Evolutionary conservation across 768 basidiomycete genomes (phyloP), one percentile per base, ranked within the genome.

Genomic region (Naganishia vaughanmartiniae): DNA sequence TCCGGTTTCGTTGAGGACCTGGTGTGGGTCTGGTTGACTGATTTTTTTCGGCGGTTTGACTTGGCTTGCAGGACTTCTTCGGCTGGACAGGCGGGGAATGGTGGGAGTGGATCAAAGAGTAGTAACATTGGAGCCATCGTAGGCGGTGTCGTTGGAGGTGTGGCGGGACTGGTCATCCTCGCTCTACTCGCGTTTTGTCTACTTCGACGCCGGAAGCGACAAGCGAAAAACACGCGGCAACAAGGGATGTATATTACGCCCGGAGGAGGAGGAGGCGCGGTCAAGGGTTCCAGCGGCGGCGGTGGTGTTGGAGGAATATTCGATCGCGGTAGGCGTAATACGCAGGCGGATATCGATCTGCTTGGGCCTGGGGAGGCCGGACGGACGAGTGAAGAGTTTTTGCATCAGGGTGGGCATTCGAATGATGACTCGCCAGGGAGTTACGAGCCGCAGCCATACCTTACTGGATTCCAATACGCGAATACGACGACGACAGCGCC

Each of bases 91-190:
- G 24, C 36, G 6, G 57, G 48, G 34, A 39, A 17, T 30, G 66
- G 51, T 17, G 45, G 53, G 19, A 39, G 54, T 4, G 33, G 42
- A 12, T 63, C 60, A 5, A 39, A 45, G 28, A 30, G 48, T 21
- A 53, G 46, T n/a, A 67, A 73, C 24, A 73, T 70, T 0, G 80
- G 78, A 21, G 77, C 80, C 0, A 79, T 81, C 4, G 76, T 81
- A 0, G 82, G 81, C 0, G 79, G 81, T 0, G 74, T 74, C 0
- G 74, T 83, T 3, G 83, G 82, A 2, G 75, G 81, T 21, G 75
- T 82, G 24, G 78, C 76, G 6, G 78, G 76, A 33, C 72, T 82
- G 15, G 60, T 80, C 42, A 71, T 82, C 19, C 76, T 83, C 31
- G 75, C 68, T 9, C n/a, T 83, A 4, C 71, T 82, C 26, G 70